These are phyloP conservation scores for Taphrina betulina DNA, from an alignment of 1,139 yeast species.

Conservation along the genomic window DNA sequence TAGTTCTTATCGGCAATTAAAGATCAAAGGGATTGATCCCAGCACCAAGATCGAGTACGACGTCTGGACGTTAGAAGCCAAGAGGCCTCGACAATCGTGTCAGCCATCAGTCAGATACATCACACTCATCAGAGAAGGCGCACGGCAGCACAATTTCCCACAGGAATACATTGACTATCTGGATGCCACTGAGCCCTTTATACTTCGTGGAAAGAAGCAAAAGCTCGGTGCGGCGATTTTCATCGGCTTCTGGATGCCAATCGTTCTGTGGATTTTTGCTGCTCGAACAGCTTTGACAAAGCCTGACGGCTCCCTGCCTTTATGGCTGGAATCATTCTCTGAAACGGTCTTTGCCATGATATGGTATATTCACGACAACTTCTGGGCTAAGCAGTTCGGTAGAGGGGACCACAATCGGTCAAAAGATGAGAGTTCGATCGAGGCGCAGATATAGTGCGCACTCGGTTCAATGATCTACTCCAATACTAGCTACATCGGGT, in stretches of 20 bases:
- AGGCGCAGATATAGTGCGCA: too few relatives aligned
- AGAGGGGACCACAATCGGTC: slow-evolving; percentile 25
- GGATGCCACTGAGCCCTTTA: slow-evolving; percentile 21
- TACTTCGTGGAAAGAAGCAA: slow-evolving; percentile 17
- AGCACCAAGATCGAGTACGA: slow-evolving; percentile 5
- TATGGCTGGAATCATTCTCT: slow-evolving; percentile 7
- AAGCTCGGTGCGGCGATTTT: slow-evolving; percentile 28
- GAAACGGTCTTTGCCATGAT: slow-evolving; percentile 9
- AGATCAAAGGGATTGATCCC: slow-evolving; percentile 4
- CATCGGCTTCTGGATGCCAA: slow-evolving; percentile 26
- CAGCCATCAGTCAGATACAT: slow-evolving; percentile 27
- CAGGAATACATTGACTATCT: slow-evolving; percentile 25
- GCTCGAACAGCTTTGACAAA: slow-evolving; percentile 3
- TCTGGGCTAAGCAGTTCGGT: slow-evolving; percentile 27
- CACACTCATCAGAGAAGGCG: slow-evolving; percentile 26
- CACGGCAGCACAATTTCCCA: slow-evolving; percentile 27
- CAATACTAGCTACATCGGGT: too few relatives aligned
- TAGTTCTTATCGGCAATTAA: slow-evolving; percentile 16
- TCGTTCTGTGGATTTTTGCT: slow-evolving; percentile 16
- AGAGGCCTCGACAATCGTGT: slow-evolving; percentile 12
- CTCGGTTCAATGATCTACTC: too few relatives aligned
- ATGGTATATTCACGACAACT: slow-evolving; percentile 21
- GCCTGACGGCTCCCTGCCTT: slow-evolving; percentile 4
- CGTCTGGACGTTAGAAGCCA: slow-evolving; percentile 25
- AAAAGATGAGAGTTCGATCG: not conserved